These are phyloP conservation scores for Citropsis articulata DNA, from an alignment of 345 rosid genomes.

Conservation along the genomic window DNA sequence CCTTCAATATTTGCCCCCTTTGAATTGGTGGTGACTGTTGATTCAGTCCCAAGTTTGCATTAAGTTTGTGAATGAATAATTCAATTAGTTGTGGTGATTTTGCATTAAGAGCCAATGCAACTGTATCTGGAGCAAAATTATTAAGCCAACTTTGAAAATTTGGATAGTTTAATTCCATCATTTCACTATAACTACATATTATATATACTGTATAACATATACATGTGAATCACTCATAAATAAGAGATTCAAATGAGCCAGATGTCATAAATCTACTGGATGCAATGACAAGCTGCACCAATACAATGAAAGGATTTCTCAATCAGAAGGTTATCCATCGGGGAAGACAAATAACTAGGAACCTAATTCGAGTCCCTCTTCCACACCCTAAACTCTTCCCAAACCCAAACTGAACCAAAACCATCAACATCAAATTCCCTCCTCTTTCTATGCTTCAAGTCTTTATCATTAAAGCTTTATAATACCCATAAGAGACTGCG, in stretches of 20 bases:
- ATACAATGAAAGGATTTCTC: neutral
- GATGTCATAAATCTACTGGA: neutral
- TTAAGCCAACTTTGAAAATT: neutral
- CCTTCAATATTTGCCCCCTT: too few relatives aligned
- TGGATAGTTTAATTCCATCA: neutral
- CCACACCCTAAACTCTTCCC: constrained; percentile 14
- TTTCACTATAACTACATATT: neutral
- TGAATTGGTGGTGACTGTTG: too few relatives aligned
- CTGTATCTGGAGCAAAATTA: neutral
- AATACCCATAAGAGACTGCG: neutral
- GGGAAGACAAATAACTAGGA: neutral
- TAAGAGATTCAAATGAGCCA: neutral
- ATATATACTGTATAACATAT: too few relatives aligned
- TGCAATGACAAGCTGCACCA: neutral
- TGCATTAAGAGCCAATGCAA: neutral
- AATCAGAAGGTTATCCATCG: neutral
- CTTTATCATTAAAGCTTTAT: neutral
- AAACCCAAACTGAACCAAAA: neutral
- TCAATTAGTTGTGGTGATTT: neutral
- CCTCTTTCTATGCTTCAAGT: constrained; percentile 1
- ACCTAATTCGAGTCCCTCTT: neutral
- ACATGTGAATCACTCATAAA: neutral
- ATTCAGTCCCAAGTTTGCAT: neutral
- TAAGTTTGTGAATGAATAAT: neutral
- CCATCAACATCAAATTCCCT: constrained; percentile 9